Evolutionary conservation across 495 filamentous ascomycete genomes (phyloP).

Genomic region (Oleoguttula mirabilis): DNA sequence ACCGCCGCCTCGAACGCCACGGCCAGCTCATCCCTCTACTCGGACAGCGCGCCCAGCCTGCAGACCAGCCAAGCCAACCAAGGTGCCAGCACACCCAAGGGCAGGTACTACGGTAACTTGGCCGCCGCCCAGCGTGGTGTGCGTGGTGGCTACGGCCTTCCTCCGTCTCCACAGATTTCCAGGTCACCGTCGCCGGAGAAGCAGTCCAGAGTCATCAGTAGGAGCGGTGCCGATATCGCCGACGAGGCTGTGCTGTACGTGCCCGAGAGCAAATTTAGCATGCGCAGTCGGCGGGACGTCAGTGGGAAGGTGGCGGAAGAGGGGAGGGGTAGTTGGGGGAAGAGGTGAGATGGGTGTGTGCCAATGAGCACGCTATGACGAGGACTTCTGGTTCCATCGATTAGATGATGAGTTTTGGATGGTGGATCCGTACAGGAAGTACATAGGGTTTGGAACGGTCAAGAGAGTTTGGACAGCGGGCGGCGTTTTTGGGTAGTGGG

Average conservation of each 20-base stretch:
- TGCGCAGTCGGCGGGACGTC: slow-evolving; percentile 49
- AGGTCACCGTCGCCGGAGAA: slow-evolving; percentile 7
- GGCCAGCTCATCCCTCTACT: neutral
- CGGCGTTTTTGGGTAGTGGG: too few relatives aligned
- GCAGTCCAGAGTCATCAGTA: slow-evolving; percentile 18
- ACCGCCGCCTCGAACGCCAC: slow-evolving; percentile 5
- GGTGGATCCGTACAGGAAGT: too few relatives aligned
- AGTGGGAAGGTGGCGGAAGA: slow-evolving; percentile 82
- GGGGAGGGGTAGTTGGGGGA: slow-evolving; percentile 56
- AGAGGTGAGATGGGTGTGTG: too few relatives aligned
- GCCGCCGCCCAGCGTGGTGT: slow-evolving; percentile 28
- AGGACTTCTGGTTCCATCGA: too few relatives aligned
- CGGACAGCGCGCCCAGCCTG: slow-evolving; percentile 11
- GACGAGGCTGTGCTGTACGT: slow-evolving; percentile 39
- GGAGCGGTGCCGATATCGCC: slow-evolving; percentile 37
- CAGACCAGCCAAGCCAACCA: slow-evolving; percentile 15
- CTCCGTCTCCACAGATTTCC: slow-evolving; percentile 1
- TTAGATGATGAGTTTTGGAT: too few relatives aligned
- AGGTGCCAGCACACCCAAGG: slow-evolving; percentile 22
- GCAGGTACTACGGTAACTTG: slow-evolving; percentile 32
- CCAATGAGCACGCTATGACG: too few relatives aligned
- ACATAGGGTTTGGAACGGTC: too few relatives aligned
- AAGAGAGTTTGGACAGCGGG: too few relatives aligned
- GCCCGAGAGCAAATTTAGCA: slow-evolving; percentile 32
- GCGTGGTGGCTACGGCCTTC: slow-evolving; percentile 4